Evolutionary conservation across 345 rosid species (phyloP).

Genomic region (Punica granatum): DNA sequence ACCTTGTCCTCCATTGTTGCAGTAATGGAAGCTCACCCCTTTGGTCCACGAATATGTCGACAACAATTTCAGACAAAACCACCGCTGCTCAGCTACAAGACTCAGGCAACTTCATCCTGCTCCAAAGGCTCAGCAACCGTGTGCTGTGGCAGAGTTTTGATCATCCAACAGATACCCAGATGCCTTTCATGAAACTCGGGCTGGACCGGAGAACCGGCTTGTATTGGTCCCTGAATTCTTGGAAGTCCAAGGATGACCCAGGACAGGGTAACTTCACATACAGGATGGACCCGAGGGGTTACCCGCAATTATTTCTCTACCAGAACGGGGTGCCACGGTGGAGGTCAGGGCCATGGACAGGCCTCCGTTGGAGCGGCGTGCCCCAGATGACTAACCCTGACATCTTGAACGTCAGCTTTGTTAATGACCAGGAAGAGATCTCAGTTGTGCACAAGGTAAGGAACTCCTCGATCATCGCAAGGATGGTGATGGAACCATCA

Average conservation of each 20-base stretch:
- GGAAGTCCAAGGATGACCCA: no score
- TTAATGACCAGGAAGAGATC: conserved; percentile 20
- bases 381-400: conserved; percentile 25
- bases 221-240: no score
- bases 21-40: background rate
- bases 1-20: no score
- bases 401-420: conserved; percentile 19
- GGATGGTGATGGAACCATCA: conserved; percentile 41
- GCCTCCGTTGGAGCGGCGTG: conserved; percentile 28
- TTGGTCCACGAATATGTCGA: no score
- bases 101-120: conserved; percentile 31
- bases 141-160: no score
- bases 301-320: conserved; percentile 28
- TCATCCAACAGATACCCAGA: no score
- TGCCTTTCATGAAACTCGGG: no score
- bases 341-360: conserved; percentile 43
- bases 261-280: conserved; percentile 22
- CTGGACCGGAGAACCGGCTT: no score
- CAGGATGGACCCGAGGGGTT: conserved; percentile 23
- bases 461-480: conserved; percentile 27
- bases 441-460: conserved; percentile 17
- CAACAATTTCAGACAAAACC: background rate
- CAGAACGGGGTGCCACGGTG: conserved; percentile 7
- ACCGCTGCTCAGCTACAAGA: conserved; percentile 25
- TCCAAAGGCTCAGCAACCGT: conserved; percentile 11